A percentile compares a stretch with the other conserved stretches of the same genome.
phyloP scores from a whole-genome alignment of 1,284 basidiomycete species.

The Puccinia triticina region DNA sequence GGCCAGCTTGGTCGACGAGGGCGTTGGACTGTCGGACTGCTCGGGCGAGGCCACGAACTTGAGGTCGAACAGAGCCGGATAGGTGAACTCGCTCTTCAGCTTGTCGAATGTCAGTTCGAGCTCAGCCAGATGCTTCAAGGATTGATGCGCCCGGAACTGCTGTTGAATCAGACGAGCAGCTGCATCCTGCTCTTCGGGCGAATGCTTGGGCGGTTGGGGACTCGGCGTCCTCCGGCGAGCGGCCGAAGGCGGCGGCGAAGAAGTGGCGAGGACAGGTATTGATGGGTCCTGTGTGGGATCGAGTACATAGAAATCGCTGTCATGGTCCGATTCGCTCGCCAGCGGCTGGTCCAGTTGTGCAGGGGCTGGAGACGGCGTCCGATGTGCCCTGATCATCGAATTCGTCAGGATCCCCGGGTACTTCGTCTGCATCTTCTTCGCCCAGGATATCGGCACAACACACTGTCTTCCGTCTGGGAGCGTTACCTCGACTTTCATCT shows the following conservation, averaged over 20 bases:
- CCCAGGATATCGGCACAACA: conserved; percentile 43
- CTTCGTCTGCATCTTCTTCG: conserved; percentile 43
- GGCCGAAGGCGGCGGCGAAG: background rate
- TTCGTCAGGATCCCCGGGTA: conserved; percentile 31
- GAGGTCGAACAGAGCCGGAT: conserved; percentile 21
- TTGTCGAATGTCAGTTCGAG: conserved; percentile 30
- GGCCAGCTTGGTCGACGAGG: conserved; percentile 31
- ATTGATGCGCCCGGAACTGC: conserved; percentile 19
- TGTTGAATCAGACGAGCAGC: conserved; percentile 45
- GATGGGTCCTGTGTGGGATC: conserved; percentile 41
- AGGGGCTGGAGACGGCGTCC: background rate
- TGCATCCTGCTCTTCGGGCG: conserved; percentile 33
- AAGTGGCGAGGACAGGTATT: conserved; percentile 19
- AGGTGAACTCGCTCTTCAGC: conserved; percentile 17
- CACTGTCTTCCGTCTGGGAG: conserved; percentile 40
- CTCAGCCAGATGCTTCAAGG: conserved; percentile 29
- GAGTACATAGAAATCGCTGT: conserved; percentile 34
- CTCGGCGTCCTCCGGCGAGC: background rate
- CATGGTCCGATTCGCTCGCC: conserved; percentile 16
- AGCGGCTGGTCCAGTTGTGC: background rate
- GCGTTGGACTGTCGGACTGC: background rate
- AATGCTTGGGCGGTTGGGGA: conserved; percentile 17
- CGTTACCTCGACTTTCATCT: conserved; percentile 27
- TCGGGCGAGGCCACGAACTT: conserved; percentile 22
- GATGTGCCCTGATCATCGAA: conserved; percentile 34